Conservation (phyloP, 164 flowering plant genomes). For the Nelumbo lutea region DNA sequence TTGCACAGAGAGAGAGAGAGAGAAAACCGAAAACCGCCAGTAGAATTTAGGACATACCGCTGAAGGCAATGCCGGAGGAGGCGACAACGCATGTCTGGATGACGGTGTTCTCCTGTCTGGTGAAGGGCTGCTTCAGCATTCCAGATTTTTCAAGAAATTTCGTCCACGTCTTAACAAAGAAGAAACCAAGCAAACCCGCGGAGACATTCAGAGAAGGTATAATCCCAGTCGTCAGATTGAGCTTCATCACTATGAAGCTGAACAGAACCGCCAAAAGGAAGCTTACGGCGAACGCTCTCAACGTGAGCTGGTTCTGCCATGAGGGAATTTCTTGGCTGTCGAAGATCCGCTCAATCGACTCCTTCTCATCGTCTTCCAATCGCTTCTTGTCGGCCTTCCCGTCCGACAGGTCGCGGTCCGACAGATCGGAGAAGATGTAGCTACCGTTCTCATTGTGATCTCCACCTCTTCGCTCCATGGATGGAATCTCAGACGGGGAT, state of each 20-base stretch:
- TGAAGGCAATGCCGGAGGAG: slow-evolving; percentile 28
- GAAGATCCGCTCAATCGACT: slow-evolving; percentile 15
- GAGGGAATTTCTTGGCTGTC: slow-evolving; percentile 15
- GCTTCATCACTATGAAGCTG: slow-evolving; percentile 24
- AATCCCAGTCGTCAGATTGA: slow-evolving; percentile 29
- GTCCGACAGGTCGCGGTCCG: no score
- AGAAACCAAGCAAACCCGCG: slow-evolving; percentile 31
- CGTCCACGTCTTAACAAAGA: slow-evolving; percentile 29
- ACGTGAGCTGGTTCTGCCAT: slow-evolving; percentile 27
- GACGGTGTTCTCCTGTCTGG: slow-evolving; percentile 14
- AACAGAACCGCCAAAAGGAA: slow-evolving; percentile 20
- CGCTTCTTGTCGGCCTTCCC: neutral
- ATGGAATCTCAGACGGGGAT: no score
- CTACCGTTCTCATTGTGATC: no score
- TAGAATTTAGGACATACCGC: slow-evolving; percentile 13
- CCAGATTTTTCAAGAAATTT: slow-evolving; percentile 22
- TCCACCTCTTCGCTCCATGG: no score
- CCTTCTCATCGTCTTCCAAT: slow-evolving; percentile 2
- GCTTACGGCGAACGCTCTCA: slow-evolving; percentile 25
- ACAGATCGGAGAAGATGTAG: no score
- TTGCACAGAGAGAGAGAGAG: no score
- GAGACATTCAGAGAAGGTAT: slow-evolving; percentile 30
- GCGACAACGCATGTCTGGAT: slow-evolving; percentile 26
- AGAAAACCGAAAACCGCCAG: no score
- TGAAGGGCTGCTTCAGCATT: slow-evolving; percentile 20